Evolutionary conservation across 2,329 filamentous ascomycete genomes (phyloP).

Genomic region (Paracorniculantispora psalliotae): DNA sequence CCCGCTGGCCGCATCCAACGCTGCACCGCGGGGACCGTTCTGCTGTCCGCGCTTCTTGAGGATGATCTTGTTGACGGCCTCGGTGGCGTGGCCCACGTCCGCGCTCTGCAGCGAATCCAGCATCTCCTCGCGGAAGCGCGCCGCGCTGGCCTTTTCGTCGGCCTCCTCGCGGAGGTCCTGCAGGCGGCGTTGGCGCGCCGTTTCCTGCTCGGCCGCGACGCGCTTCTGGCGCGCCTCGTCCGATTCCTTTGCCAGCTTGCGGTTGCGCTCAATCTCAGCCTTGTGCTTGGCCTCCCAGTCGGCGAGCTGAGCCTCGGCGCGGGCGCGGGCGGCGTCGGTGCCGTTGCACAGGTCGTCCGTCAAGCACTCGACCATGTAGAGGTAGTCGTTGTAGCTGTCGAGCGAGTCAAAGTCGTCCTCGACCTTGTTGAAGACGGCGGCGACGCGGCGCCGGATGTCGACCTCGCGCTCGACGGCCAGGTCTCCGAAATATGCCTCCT

Average conservation of each 20-base stretch:
- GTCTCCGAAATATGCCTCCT: constrained; percentile 85
- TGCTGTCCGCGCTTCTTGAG: constrained; percentile 68
- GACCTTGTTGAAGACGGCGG: constrained; percentile 75
- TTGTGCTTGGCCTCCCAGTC: constrained; percentile 71
- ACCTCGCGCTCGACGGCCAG: constrained; percentile 86
- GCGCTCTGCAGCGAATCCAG: constrained; percentile 64
- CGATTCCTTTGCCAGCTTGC: constrained; percentile 48
- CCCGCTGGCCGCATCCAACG: constrained; percentile 24
- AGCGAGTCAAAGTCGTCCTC: constrained; percentile 89
- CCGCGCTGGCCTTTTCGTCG: constrained; percentile 60
- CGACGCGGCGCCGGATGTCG: constrained; percentile 79
- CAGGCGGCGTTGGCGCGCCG: constrained; percentile 53
- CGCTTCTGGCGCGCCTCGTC: constrained; percentile 48
- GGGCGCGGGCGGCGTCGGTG: constrained; percentile 54
- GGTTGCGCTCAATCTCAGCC: constrained; percentile 60
- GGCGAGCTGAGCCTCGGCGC: constrained; percentile 40
- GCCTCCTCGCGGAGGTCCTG: constrained; percentile 64
- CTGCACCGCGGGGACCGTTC: constrained; percentile 29
- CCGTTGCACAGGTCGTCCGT: constrained; percentile 82
- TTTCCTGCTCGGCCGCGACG: constrained; percentile 62
- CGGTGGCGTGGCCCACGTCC: constrained; percentile 54
- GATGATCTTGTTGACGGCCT: constrained; percentile 55
- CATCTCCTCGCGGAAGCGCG: constrained; percentile 61
- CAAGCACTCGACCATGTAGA: constrained; percentile 85
- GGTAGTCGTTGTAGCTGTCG: constrained; percentile 84